phyloP scores from a whole-genome alignment of 2,329 filamentous ascomycete species.

The Pyrenochaeta sp. region DNA sequence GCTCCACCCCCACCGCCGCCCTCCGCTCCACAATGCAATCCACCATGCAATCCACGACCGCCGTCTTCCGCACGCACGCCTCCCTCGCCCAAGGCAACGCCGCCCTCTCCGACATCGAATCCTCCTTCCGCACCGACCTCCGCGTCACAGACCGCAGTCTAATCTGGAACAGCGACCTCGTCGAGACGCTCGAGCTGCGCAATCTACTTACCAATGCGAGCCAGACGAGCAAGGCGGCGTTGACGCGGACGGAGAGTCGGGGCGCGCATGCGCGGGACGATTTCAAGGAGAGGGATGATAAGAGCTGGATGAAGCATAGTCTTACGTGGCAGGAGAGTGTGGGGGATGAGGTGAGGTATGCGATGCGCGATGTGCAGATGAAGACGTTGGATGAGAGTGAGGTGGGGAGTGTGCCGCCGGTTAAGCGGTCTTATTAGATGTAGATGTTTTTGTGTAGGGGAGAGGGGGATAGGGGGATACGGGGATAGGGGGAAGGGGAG shows the following conservation, averaged over 20 bases:
- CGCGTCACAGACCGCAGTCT: conserved; percentile 52
- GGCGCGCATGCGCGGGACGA: conserved; percentile 59
- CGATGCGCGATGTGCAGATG: conserved; percentile 53
- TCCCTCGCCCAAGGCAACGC: conserved; percentile 45
- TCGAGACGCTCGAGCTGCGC: conserved; percentile 57
- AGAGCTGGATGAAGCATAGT: conserved; percentile 57
- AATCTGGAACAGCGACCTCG: conserved; percentile 59
- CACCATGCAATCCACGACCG: conserved; percentile 56
- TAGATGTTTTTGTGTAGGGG: too few species aligned
- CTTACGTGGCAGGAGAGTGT: conserved; percentile 54
- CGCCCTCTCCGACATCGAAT: conserved; percentile 45
- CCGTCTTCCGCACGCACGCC: conserved; percentile 55
- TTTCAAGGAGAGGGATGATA: conserved; percentile 53
- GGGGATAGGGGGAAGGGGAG: too few species aligned
- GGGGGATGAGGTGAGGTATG: conserved; percentile 51
- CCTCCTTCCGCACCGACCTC: conserved; percentile 46
- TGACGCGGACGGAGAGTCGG: conserved; percentile 54
- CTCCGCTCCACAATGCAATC: conserved; percentile 55
- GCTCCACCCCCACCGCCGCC: conserved; percentile 47
- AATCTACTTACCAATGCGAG: conserved; percentile 57
- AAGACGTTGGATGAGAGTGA: conserved; percentile 55
- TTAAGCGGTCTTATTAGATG: conserved; percentile 48
- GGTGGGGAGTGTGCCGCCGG: conserved; percentile 47
- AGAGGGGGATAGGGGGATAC: background rate
- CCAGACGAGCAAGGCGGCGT: conserved; percentile 56